These are phyloP conservation scores for Dothistroma pini DNA, from an alignment of 2,329 filamentous ascomycete species.

Conservation along the genomic window DNA sequence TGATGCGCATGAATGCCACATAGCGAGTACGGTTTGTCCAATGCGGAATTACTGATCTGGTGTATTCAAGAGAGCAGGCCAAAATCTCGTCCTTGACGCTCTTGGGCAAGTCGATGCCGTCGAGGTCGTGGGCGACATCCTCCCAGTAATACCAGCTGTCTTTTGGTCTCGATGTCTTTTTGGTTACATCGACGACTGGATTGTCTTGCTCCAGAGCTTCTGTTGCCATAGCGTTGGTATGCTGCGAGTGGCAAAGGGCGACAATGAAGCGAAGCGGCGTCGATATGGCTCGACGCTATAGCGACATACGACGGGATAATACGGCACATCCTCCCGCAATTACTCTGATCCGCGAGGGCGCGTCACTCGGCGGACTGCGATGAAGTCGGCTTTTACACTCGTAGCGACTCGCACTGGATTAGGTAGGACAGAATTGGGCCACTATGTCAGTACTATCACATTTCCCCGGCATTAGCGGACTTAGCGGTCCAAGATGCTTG, in stretches of 20 bases:
- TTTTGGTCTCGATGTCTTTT: background rate
- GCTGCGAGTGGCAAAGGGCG: background rate
- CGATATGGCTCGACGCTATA: no score
- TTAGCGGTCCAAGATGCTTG: no score
- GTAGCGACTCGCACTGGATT: no score
- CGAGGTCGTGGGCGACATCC: conserved; percentile 16
- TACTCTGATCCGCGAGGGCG: no score
- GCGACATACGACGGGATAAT: no score
- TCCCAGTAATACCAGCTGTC: conserved; percentile 16
- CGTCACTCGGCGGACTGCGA: no score
- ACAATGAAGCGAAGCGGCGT: background rate
- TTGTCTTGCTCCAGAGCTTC: background rate
- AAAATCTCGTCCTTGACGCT: conserved; percentile 20
- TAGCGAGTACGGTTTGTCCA: conserved; percentile 26
- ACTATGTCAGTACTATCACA: no score
- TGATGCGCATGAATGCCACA: conserved; percentile 24
- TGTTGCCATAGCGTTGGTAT: background rate
- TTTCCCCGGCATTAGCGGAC: no score
- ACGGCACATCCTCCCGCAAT: no score
- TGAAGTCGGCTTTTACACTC: no score
- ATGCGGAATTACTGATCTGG: conserved; percentile 24
- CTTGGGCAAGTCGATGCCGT: conserved; percentile 12
- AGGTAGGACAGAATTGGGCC: no score
- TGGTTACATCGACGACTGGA: background rate
- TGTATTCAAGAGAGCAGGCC: conserved; percentile 26